Conservation (phyloP, 345 rosid species). For the Conringia planisiliqua region DNA sequence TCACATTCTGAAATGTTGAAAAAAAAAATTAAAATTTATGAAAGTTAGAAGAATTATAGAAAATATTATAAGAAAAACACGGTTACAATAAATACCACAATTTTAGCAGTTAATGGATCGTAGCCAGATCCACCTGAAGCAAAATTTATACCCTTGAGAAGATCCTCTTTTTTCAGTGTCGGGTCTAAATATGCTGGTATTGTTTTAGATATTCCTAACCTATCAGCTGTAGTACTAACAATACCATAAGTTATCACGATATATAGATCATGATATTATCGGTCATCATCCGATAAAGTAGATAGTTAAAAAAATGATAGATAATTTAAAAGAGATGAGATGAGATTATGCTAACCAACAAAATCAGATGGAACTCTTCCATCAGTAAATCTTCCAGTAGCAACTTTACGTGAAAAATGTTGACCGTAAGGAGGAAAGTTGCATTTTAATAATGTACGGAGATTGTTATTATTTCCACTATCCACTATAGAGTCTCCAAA, state of each 20-base stretch:
- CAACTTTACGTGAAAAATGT: neutral
- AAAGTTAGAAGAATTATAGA: neutral
- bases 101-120: slow-evolving; percentile 47
- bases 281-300: neutral
- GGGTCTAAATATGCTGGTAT: slow-evolving; percentile 55
- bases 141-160: slow-evolving; percentile 52
- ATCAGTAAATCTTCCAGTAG: slow-evolving; percentile 16
- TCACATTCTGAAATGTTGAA: slow-evolving; percentile 2
- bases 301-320: neutral
- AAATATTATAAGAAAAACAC: neutral
- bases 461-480: slow-evolving; percentile 20
- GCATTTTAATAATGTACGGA: slow-evolving; percentile 10
- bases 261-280: neutral
- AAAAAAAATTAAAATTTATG: neutral
- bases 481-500: slow-evolving; percentile 25
- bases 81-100: slow-evolving; percentile 28
- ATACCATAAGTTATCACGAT: neutral
- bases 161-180: slow-evolving; percentile 35
- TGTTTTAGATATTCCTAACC: slow-evolving; percentile 42
- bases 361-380: slow-evolving; percentile 21
- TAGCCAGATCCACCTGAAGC: slow-evolving; percentile 67
- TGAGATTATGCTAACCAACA: neutral
- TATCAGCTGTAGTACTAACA: slow-evolving; percentile 32
- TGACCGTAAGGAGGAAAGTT: slow-evolving; percentile 9
- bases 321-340: neutral